phyloP scores from a whole-genome alignment of 305 asterid genomes.

The Plantago rigida region DNA sequence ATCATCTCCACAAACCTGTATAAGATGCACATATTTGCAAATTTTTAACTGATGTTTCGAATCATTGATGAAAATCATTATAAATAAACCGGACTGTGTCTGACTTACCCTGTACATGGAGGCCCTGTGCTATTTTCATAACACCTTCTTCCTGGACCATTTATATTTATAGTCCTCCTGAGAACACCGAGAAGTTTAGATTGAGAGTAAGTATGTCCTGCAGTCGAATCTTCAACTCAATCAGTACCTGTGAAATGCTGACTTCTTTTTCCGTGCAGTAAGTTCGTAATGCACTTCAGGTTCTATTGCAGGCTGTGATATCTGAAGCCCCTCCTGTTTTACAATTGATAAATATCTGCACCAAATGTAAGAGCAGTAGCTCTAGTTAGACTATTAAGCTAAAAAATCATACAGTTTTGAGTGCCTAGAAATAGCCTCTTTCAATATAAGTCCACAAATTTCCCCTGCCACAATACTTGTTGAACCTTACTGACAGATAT shows the following conservation, averaged over 20 bases:
- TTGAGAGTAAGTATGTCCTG: background rate
- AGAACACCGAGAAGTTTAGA: conserved; percentile 13
- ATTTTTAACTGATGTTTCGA: background rate
- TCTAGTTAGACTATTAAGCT: background rate
- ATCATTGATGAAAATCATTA: background rate
- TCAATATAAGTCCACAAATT: background rate
- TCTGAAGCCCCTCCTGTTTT: conserved; percentile 56
- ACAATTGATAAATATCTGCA: conserved; percentile 54
- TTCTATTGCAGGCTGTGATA: conserved; percentile 78
- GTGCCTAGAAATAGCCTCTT: background rate
- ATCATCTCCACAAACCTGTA: conserved; percentile 74
- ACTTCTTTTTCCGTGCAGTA: conserved; percentile 41
- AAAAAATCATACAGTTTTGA: background rate
- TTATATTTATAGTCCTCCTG: conserved; percentile 43
- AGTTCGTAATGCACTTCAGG: conserved; percentile 55
- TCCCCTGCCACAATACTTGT: background rate
- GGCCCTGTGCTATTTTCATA: conserved; percentile 43
- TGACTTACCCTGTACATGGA: conserved; percentile 68
- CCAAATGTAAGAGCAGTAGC: background rate
- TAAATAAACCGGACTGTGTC: background rate
- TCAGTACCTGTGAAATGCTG: conserved; percentile 54
- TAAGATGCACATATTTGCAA: background rate
- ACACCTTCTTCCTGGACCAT: conserved; percentile 45
- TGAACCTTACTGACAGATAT: background rate
- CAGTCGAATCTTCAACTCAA: conserved; percentile 14